Base-by-base conservation (phyloP, 805 yeast species). In the Yarrowia phangngaensis region DNA sequence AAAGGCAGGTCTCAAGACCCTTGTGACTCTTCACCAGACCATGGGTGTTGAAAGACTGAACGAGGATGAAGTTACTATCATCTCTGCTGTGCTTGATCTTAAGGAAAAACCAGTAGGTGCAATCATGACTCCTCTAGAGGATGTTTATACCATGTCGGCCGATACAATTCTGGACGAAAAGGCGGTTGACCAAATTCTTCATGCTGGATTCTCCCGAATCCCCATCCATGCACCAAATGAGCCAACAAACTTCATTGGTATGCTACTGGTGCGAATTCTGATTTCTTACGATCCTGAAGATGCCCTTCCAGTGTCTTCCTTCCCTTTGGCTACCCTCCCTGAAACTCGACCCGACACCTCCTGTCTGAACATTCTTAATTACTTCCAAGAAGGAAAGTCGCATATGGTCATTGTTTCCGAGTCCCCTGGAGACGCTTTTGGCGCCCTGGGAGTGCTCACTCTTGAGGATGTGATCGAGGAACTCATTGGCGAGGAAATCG, bases 381-480 rank as follows among this genome's bases (percentile, higher is more conserved):
- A 90, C 67, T 90, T 92, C 73, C 98, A 90, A 65, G 97, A 90
- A 64, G 98, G 98, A 53, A 89, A 88, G 65, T 82, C 95, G 1
- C 98, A 90, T 66, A 90, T 90, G 98, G 90, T 92, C 59, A 80
- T 89, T 27, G 96, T 90, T 7, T 80, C 90, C 55, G 81, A 80
- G 51, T 72, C 72, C 34, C 97, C 97, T 0, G 98, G 98, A 33
- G 73, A 66, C 29, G 74, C 82, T 1, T 71, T 73, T 29, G 60
- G 65, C 16, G 92, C 96, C 1, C 63, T 83, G 23, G 98, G 98
- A 55, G 95, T 90, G 8, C 70, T 90, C 33, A 90, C 98, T 1
- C 71, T 90, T 53, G 98, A 90, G 66, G 98, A 90, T 62, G 97
- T 90, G n/a, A 92, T 90, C 61, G 98, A 90, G 65, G 98, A 90